These are phyloP conservation scores for Letharia columbiana DNA, from an alignment of 495 filamentous ascomycete genomes.

Conservation along the genomic window DNA sequence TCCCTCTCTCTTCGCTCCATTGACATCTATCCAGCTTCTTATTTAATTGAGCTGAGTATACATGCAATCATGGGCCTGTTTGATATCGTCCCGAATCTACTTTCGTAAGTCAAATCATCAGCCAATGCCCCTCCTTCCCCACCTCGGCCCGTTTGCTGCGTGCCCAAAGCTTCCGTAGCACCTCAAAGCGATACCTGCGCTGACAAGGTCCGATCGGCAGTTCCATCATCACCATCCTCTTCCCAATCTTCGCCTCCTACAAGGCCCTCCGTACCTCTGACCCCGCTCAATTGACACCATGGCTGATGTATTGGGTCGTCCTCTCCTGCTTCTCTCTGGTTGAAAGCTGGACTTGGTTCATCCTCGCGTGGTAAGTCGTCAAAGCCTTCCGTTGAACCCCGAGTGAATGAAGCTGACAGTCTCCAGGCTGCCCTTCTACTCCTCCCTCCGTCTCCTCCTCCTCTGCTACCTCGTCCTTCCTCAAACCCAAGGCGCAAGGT, in stretches of 20 bases:
- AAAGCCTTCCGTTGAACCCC: too few relatives aligned
- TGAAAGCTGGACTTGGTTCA: slow-evolving; percentile 80
- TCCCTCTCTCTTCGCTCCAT: background rate
- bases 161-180: slow-evolving; percentile 12
- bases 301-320: slow-evolving; percentile 99
- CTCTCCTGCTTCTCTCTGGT: slow-evolving; percentile 69
- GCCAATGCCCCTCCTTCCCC: background rate
- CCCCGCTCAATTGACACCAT: slow-evolving; percentile 87
- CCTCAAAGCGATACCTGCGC: slow-evolving; percentile 2
- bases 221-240: slow-evolving; percentile 82
- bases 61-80: slow-evolving; percentile 40
- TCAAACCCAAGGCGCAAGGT: slow-evolving; percentile 81
- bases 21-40: background rate
- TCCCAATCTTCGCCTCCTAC: slow-evolving; percentile 95
- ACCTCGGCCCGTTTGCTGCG: slow-evolving; percentile 18
- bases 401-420: background rate
- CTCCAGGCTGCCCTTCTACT: slow-evolving; percentile 81
- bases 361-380: slow-evolving; percentile 62
- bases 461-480: slow-evolving; percentile 96
- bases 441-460: slow-evolving; percentile 79
- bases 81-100: slow-evolving; percentile 26
- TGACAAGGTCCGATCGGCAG: slow-evolving; percentile 19
- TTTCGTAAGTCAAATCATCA: slow-evolving; percentile 25
- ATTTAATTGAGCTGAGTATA: background rate
- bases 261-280: slow-evolving; percentile 92